phyloP scores from a whole-genome alignment of 257 asterid genomes.

The Buddleja alternifolia region DNA sequence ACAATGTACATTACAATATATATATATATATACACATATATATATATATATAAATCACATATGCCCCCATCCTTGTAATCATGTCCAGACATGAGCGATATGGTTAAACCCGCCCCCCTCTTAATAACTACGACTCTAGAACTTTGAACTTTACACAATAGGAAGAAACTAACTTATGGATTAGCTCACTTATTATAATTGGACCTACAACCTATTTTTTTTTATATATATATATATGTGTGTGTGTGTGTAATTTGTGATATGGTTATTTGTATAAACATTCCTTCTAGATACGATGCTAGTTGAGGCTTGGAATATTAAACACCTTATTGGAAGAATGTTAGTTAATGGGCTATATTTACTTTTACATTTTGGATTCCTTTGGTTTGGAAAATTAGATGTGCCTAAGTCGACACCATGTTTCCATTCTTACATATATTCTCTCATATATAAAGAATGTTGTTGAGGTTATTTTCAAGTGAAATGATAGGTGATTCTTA shows the following conservation, averaged over 20 bases:
- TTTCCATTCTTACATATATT: not conserved
- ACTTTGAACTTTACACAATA: too few relatives aligned
- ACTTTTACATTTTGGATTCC: not conserved
- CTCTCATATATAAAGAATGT: not conserved
- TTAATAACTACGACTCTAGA: too few relatives aligned
- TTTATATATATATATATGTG: not conserved
- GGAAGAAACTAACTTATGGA: too few relatives aligned
- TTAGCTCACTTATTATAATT: too few relatives aligned
- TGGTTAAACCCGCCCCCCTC: too few relatives aligned
- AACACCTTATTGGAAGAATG: not conserved
- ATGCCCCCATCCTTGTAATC: too few relatives aligned
- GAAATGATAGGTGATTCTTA: not conserved
- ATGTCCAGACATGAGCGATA: too few relatives aligned
- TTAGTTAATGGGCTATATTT: not conserved
- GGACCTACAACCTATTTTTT: too few relatives aligned
- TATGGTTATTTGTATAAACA: too few relatives aligned
- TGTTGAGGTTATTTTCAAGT: not conserved
- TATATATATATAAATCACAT: too few relatives aligned
- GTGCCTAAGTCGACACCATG: not conserved
- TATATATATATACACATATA: not conserved
- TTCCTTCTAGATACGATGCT: too few relatives aligned
- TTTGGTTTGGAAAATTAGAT: not conserved
- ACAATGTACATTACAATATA: too few relatives aligned
- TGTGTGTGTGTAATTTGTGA: not conserved
- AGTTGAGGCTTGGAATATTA: conserved; percentile 1